A percentile compares a stretch with the other conserved stretches of the same genome.
phyloP scores from a whole-genome alignment of 768 basidiomycete species.

The Tulasnella calospora region DNA sequence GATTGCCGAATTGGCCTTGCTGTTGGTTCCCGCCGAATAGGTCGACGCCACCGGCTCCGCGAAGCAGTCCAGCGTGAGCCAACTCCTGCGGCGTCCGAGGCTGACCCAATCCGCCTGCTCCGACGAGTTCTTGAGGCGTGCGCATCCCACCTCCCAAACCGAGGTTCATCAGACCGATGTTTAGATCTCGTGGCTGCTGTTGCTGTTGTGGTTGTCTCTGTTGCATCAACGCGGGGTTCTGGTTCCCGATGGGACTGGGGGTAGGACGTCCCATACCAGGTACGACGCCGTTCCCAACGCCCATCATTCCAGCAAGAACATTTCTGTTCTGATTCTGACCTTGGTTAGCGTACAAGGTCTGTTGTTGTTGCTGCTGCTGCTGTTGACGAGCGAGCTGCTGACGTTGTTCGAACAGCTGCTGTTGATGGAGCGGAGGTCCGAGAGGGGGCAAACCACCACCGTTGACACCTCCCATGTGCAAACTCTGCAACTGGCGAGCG shows the following conservation, averaged over 20 bases:
- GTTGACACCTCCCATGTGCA: constrained; percentile 31
- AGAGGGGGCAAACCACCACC: constrained; percentile 64
- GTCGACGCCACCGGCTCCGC: constrained; percentile 14
- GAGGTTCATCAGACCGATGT: not conserved
- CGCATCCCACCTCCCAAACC: constrained; percentile 20
- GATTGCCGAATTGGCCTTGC: not conserved
- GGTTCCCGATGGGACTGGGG: constrained; percentile 18
- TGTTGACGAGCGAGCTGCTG: constrained; percentile 24
- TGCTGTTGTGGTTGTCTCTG: not conserved
- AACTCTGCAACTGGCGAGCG: constrained; percentile 55
- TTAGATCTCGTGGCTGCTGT: not conserved
- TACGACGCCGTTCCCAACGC: not conserved
- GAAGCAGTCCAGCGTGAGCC: constrained; percentile 13
- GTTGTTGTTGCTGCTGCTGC: constrained; percentile 12
- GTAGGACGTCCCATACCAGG: not conserved
- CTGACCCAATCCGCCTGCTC: constrained; percentile 10
- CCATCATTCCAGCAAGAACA: constrained; percentile 16
- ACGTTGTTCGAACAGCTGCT: not conserved
- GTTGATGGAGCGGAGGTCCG: constrained; percentile 6
- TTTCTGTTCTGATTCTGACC: constrained; percentile 10
- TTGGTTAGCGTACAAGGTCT: constrained; percentile 23
- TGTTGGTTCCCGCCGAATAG: not conserved
- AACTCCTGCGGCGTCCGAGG: constrained; percentile 18
- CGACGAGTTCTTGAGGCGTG: constrained; percentile 13
- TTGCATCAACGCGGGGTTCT: constrained; percentile 17